Base-by-base conservation (phyloP, 148 eudicot species). In the Linanthus parryae region DNA sequence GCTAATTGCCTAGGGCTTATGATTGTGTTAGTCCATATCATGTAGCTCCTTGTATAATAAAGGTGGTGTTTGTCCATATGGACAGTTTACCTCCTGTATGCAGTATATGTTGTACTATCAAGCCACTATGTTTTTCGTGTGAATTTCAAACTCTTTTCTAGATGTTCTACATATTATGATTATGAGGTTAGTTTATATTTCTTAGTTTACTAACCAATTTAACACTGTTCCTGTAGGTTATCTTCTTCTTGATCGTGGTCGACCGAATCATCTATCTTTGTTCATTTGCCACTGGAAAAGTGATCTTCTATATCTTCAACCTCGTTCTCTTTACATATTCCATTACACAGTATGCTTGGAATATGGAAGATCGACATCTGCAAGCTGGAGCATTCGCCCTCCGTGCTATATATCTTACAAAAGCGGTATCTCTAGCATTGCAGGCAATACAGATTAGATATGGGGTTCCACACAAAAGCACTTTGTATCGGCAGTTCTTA, bases 401-500 rank as follows among this genome's bases (percentile, higher is more conserved):
- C 15, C 91, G 99, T 61, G 95, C 86, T 39, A 84, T 94, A 61
- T 94, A 78, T 68, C 54, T 88, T 50, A 94, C 91, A 33, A 94
- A 94, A 74, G 84, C 91, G 45, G 59, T 84, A 58, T 94, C 99
- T 73, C 73, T 94, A 48, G 91, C 92, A 24, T 80, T 94, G 31
- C 99, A 94, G 77, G 99, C 99, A 67, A 65, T 88, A 71, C 99
- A 94, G 66, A 82, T 94, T n/a, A 84, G 87, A 38, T 88, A 78
- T 55, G 99, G 99, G 57, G 76, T 94, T 73, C 95, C 99, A 42
- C 90, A 94, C 64, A 83, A 84, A 73, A 94, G 99, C 67, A 88
- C 99, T 23, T 77, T 94, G 22, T 94, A 88, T 85, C 83, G 82
- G 59, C 99, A 94, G 58, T 94, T 88, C 60, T 74, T 94, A 54